Base-by-base conservation (phyloP, 2,329 filamentous ascomycete species). In the Scedosporium aurantiacum region DNA sequence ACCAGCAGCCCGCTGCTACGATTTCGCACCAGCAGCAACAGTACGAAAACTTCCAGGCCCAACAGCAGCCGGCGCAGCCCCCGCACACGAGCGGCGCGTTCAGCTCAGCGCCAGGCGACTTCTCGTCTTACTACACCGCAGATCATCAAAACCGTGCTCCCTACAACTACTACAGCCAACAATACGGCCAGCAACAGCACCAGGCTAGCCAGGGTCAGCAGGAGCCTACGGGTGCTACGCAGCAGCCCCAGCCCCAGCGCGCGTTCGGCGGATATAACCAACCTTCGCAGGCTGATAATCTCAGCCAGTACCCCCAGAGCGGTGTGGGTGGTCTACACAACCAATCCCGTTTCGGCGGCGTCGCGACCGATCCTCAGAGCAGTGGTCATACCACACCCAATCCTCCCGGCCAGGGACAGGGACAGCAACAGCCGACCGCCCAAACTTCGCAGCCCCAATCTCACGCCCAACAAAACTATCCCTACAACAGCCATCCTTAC, bases 321-420 rank as follows among this genome's bases (percentile, higher is more conserved):
- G 88, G 87, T 67, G 58, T 60, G 12, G 87, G 87, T 69, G 67
- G 69, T 32, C 68, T 74, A 52, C 75, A 76, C 64, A 86, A 76
- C 71, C 81, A 80, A 65, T 81, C 83, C 4, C 82, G 85, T 60
- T 87, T 86, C 54, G 80, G 80, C 32, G 78, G 76, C 65, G 78
- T 77, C 56, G 74, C 79, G 32, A 76, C 80, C 63, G 91, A 96
- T 61, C 82, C 83, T 64, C 89, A 91, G 69, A 91, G 88, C 77
- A 96, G 91, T 71, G 93, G 91, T 54, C 88, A 94, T 73, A 93
- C 88, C 68, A 97, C 92, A 2, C 92, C 93, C 41, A 94, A 95
- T 76, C 91, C 92, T 28, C 63, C 72, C 61, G 62, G 64, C 28
- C 63, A 65, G n/a, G 80, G 84, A 32, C 76, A 76, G 40, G 76